Percentiles rank a stretch among this genome's conserved stretches.
Evolutionary conservation across 1,139 yeast genomes (phyloP).

Genomic region (Zhuliangozyma blackwelliae): DNA sequence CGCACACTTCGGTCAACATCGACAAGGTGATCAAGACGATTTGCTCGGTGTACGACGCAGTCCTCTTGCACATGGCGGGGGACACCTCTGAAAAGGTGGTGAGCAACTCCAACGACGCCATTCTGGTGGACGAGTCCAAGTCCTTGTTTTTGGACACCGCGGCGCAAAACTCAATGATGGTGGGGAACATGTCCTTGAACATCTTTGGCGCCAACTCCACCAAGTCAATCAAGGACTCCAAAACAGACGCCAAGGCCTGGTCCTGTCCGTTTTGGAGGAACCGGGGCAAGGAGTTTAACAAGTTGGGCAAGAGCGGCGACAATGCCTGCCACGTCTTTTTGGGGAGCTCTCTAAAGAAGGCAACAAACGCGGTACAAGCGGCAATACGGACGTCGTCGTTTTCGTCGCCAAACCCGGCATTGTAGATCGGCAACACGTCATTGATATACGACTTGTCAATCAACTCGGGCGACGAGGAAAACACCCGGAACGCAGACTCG

Average conservation of each 20-base stretch:
- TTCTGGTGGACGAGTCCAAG: constrained; percentile 72
- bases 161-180: constrained; percentile 78
- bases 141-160: constrained; percentile 78
- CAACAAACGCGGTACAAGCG: constrained; percentile 88
- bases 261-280: constrained; percentile 77
- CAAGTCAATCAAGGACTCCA: constrained; percentile 83
- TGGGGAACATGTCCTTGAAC: constrained; percentile 85
- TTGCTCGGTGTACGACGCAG: constrained; percentile 65
- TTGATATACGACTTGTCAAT: constrained; percentile 56
- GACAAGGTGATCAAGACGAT: constrained; percentile 72
- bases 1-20: constrained; percentile 90
- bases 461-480: constrained; percentile 78
- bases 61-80: constrained; percentile 90
- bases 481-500: constrained; percentile 87
- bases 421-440: constrained; percentile 65
- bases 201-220: constrained; percentile 93
- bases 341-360: constrained; percentile 79
- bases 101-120: constrained; percentile 81
- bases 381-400: constrained; percentile 85
- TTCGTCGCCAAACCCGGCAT: constrained; percentile 72
- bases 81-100: constrained; percentile 91
- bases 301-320: constrained; percentile 74
- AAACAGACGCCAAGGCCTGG: constrained; percentile 76
- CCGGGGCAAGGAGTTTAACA: constrained; percentile 83
- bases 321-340: constrained; percentile 72